phyloP scores from a whole-genome alignment of 1,139 yeast genomes.

The Blastobotrys niveus region DNA sequence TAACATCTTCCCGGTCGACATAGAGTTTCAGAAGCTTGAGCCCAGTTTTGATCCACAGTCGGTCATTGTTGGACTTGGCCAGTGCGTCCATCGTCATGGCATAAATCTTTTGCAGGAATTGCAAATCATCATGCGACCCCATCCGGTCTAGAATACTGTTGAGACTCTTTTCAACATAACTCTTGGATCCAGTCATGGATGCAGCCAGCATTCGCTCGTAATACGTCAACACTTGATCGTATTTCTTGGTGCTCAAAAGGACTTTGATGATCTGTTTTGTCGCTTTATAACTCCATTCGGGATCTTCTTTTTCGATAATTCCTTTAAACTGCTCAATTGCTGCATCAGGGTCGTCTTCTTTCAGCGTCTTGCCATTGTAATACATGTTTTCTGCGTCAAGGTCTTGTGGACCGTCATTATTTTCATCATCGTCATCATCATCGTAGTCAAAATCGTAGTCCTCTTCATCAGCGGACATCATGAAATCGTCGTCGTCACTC shows the following conservation, averaged over 20 bases:
- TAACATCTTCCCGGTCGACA: slow-evolving; percentile 39
- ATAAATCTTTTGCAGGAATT: slow-evolving; percentile 31
- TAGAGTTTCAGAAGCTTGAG: slow-evolving; percentile 47
- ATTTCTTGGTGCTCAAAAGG: slow-evolving; percentile 35
- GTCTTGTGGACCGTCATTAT: slow-evolving; percentile 27
- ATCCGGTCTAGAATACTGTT: slow-evolving; percentile 44
- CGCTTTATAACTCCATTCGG: slow-evolving; percentile 48
- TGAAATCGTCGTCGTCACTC: slow-evolving; percentile 54
- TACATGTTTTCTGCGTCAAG: slow-evolving; percentile 44
- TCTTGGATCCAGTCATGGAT: slow-evolving; percentile 34
- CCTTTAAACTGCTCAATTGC: slow-evolving; percentile 45
- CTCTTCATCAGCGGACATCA: slow-evolving; percentile 49
- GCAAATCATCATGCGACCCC: slow-evolving; percentile 20
- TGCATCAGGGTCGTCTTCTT: slow-evolving; percentile 51
- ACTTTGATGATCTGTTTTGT: slow-evolving; percentile 62
- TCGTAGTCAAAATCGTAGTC: slow-evolving; percentile 62
- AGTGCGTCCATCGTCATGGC: slow-evolving; percentile 29
- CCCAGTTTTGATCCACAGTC: slow-evolving; percentile 53
- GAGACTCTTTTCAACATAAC: slow-evolving; percentile 59
- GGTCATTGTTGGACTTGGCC: slow-evolving; percentile 38
- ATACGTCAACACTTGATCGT: slow-evolving; percentile 35
- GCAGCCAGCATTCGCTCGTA: slow-evolving; percentile 33
- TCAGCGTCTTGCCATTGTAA: slow-evolving; percentile 53
- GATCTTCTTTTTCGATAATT: slow-evolving; percentile 33
- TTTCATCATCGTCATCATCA: slow-evolving; percentile 50